Evolutionary conservation across 2,329 filamentous ascomycete genomes (phyloP), one percentile per base, ranked within the genome.

Genomic region (Phoma sp.): DNA sequence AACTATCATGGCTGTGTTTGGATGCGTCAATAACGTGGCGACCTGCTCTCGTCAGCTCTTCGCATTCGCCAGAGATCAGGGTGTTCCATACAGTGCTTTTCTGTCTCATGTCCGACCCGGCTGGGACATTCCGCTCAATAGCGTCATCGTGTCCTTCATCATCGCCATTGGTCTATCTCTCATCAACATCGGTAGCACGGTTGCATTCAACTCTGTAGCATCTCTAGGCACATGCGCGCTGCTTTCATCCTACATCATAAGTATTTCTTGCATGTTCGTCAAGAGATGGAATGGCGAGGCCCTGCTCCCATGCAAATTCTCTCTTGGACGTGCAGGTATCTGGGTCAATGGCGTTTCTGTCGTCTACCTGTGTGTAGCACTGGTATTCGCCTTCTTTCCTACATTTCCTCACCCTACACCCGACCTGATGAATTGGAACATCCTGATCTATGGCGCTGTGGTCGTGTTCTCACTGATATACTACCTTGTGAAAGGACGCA

Each of bases 391-490:
- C 1, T 81, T 81, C 56, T 82, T 81, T 57, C 79, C 79, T 0
- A 57, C 61, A 8, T 65, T 60, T 39, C 67, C 66, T 2, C 52
- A 67, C n/a, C 69, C 67, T 11, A 63, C 65, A 8, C 48, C 62
- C 2, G 64, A 66, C 29, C 74, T 73, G 7, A 81, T 82, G 78
- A 82, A 82, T 56, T 82, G 79, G 78, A 76, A 75, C 37, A 71
- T 77, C 40, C 64, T 72, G 1, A 79, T 82, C 62, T 82, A 79
- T 52, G 72, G 75, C 14, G 72, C 71, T 4, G 70, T 80, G 18
- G 67, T 81, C 11, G 61, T 74, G 6, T 77, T 80, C 30, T 76
- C 78, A 3, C 68, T 78, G 2, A 52, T 72, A 0, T 82, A 78
- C 56, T 82, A 80, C 54, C 58, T 67, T 14, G n/a, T 75, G 3